phyloP scores from a whole-genome alignment of 208 protist species.

The Leishmania aethiopica region DNA sequence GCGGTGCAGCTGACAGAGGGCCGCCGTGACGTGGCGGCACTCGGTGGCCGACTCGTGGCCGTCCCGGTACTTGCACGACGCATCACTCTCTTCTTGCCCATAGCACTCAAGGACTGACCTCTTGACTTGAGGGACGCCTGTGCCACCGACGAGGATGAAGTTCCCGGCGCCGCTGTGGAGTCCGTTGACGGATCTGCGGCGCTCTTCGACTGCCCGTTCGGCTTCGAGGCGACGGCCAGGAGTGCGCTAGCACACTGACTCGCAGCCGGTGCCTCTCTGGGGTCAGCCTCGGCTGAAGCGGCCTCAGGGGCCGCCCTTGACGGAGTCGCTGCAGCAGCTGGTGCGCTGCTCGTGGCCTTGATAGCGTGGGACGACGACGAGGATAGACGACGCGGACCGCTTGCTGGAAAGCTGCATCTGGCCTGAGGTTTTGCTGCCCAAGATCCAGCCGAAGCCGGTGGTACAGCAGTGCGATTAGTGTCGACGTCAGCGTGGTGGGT shows the following conservation, averaged over 20 bases:
- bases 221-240: background rate
- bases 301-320: background rate
- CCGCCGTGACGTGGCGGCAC: background rate
- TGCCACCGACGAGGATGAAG: background rate
- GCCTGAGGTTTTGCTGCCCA: background rate
- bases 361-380: background rate
- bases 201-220: background rate
- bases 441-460: background rate
- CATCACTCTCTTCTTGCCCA: slow-evolving; percentile 14
- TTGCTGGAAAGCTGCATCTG: background rate
- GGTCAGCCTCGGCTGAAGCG: background rate
- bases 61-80: slow-evolving; percentile 7
- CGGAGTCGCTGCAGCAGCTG: slow-evolving; percentile 6
- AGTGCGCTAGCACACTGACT: background rate
- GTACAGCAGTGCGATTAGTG: background rate
- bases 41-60: background rate
- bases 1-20: slow-evolving; percentile 6
- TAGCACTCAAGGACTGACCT: background rate
- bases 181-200: background rate
- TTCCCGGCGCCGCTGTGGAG: background rate
- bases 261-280: background rate
- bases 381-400: background rate
- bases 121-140: background rate
- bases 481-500: background rate
- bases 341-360: background rate